A percentile compares a stretch with the other conserved stretches of the same genome.
Evolutionary conservation across 2,329 filamentous ascomycete species (phyloP).

Genomic region (Pleochaeta shiraiana): DNA sequence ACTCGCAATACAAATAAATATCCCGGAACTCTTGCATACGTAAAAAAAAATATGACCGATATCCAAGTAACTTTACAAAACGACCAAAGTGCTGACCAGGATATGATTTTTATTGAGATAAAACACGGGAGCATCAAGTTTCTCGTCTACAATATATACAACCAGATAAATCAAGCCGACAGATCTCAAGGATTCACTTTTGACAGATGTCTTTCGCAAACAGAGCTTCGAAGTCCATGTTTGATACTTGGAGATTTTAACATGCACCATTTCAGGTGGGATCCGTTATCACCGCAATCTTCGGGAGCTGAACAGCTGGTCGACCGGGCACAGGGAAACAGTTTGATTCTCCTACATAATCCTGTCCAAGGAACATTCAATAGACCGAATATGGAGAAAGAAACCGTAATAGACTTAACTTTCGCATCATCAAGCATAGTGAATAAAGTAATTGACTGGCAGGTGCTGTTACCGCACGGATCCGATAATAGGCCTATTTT

Average conservation of each 20-base stretch:
- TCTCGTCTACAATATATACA: too few species aligned
- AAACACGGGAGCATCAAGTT: too few species aligned
- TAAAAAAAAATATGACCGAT: too few species aligned
- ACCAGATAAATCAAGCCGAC: too few species aligned
- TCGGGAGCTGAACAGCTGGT: neutral
- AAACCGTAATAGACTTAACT: neutral
- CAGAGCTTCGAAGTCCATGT: neutral
- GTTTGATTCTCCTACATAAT: neutral
- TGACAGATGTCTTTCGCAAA: too few species aligned
- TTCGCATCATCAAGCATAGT: neutral
- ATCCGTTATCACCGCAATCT: neutral
- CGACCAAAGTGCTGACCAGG: too few species aligned
- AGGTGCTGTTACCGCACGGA: neutral
- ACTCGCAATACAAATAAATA: too few species aligned
- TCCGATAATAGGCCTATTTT: neutral
- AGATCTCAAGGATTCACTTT: too few species aligned
- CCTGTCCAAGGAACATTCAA: neutral
- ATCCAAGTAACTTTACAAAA: too few species aligned
- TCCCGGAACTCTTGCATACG: too few species aligned
- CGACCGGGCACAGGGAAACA: neutral
- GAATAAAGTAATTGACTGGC: neutral
- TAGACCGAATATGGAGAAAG: neutral
- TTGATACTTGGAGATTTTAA: neutral
- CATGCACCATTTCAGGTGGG: neutral
- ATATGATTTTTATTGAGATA: too few species aligned